Percentiles rank a stretch among this genome's conserved stretches.
Evolutionary conservation across 2,329 filamentous ascomycete genomes (phyloP).

Genomic region (Rhynchosporium agropyri): DNA sequence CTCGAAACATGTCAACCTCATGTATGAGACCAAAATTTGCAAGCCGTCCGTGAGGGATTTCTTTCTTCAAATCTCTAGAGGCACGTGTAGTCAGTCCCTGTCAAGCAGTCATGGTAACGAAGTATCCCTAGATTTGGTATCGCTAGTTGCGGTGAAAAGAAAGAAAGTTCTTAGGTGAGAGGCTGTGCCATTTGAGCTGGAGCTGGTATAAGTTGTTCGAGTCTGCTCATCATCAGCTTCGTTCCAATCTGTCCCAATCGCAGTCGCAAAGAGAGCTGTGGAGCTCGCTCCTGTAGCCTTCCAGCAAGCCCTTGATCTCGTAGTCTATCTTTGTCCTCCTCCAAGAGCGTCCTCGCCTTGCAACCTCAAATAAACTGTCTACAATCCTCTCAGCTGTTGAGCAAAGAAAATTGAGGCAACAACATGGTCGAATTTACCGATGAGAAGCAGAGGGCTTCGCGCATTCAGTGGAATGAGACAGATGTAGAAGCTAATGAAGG

Average conservation of each 20-base stretch:
- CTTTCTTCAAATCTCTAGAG: conserved; percentile 10
- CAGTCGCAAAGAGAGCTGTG: background rate
- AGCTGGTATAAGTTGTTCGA: conserved; percentile 7
- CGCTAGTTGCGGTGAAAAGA: conserved; percentile 1
- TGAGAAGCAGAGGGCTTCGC: conserved; percentile 29
- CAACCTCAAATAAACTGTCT: background rate
- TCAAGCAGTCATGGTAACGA: conserved; percentile 4
- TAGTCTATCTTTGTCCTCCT: background rate
- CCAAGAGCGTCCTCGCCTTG: background rate
- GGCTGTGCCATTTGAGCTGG: background rate
- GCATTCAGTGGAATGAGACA: conserved; percentile 36
- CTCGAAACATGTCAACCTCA: conserved; percentile 13
- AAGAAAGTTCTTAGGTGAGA: background rate
- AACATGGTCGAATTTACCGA: conserved; percentile 36
- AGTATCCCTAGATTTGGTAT: conserved; percentile 8
- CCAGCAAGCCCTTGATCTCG: background rate
- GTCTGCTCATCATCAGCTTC: background rate
- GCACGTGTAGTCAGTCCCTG: background rate
- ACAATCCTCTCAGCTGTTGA: background rate
- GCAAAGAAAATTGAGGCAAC: background rate
- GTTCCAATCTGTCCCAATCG: background rate
- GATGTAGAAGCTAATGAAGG: conserved; percentile 33
- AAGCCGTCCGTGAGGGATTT: conserved; percentile 19
- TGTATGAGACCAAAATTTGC: background rate
- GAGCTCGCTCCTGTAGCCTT: background rate